These are phyloP conservation scores for Botrytis fabae DNA, from an alignment of 2,329 filamentous ascomycete genomes.

Conservation along the genomic window DNA sequence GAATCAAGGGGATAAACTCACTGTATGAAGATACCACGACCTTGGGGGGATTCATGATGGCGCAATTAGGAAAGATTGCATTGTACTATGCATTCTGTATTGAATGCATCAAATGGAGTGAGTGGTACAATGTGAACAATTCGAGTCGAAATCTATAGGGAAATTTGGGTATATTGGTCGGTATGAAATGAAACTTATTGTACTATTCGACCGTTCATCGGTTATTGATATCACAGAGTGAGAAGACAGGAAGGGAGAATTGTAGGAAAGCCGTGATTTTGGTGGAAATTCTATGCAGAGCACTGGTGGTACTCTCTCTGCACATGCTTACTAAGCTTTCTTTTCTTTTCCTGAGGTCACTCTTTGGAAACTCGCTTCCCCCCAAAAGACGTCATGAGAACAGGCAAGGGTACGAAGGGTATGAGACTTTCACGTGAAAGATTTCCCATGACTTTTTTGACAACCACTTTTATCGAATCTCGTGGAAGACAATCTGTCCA, in stretches of 20 bases:
- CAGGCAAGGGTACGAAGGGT: neutral
- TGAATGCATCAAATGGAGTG: slow-evolving; percentile 8
- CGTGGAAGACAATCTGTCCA: slow-evolving; percentile 10
- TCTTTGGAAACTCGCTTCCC: neutral
- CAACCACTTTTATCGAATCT: neutral
- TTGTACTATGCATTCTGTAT: slow-evolving; percentile 17
- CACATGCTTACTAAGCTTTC: neutral
- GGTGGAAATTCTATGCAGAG: neutral
- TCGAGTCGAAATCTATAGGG: neutral
- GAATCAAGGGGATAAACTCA: slow-evolving; percentile 7
- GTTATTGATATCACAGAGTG: neutral
- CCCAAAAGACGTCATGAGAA: slow-evolving; percentile 29
- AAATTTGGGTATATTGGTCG: neutral
- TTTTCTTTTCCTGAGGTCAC: neutral
- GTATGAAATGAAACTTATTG: neutral
- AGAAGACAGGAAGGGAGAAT: neutral
- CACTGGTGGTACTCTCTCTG: neutral
- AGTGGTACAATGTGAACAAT: neutral
- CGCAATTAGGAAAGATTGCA: slow-evolving; percentile 17
- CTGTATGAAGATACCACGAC: slow-evolving; percentile 20
- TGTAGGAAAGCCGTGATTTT: neutral
- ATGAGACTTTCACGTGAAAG: slow-evolving; percentile 20
- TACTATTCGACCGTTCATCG: neutral
- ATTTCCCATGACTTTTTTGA: neutral
- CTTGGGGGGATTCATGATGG: slow-evolving; percentile 12